A percentile compares a stretch with the other conserved stretches of the same genome.
Evolutionary conservation across 2,329 filamentous ascomycete species (phyloP).

Genomic region (Chaetomium strumarium): DNA sequence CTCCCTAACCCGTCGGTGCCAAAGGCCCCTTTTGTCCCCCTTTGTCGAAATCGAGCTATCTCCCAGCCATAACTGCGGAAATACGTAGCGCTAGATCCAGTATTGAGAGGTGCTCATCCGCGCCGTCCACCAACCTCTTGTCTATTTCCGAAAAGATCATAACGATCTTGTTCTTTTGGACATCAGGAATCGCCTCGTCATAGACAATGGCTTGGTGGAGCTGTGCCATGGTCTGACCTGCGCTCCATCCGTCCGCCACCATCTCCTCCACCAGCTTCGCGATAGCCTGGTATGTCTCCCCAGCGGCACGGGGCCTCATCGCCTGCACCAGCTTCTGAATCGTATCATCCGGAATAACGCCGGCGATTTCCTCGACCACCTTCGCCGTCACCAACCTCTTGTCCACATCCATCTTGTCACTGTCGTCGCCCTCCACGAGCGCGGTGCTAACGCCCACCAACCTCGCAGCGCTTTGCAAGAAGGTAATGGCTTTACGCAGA

Average conservation of each 20-base stretch:
- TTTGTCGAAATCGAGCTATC: slow-evolving; percentile 20
- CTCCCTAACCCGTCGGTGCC: background rate
- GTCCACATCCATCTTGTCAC: slow-evolving; percentile 55
- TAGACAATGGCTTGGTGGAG: slow-evolving; percentile 77
- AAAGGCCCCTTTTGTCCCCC: background rate
- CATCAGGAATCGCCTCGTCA: slow-evolving; percentile 76
- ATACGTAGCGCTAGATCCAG: slow-evolving; percentile 79
- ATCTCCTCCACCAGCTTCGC: slow-evolving; percentile 80
- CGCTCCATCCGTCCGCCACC: slow-evolving; percentile 96
- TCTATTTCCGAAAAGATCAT: slow-evolving; percentile 89
- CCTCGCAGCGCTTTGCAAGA: slow-evolving; percentile 86
- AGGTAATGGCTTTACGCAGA: slow-evolving; percentile 92
- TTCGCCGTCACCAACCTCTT: slow-evolving; percentile 63
- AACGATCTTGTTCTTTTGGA: slow-evolving; percentile 86
- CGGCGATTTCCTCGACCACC: slow-evolving; percentile 90
- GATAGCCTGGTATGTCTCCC: slow-evolving; percentile 64
- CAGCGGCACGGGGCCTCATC: slow-evolving; percentile 64
- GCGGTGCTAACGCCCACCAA: slow-evolving; percentile 68
- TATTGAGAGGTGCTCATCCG: slow-evolving; percentile 89
- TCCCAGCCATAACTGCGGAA: slow-evolving; percentile 60
- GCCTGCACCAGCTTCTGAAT: slow-evolving; percentile 66
- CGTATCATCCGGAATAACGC: slow-evolving; percentile 75
- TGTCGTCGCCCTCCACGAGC: slow-evolving; percentile 45
- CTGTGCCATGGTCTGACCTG: slow-evolving; percentile 72
- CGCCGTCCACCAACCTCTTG: slow-evolving; percentile 88